Percentiles rank a stretch among this genome's conserved stretches.
These are phyloP conservation scores for Evernia prunastri DNA, from an alignment of 495 filamentous ascomycete genomes.

Conservation along the genomic window DNA sequence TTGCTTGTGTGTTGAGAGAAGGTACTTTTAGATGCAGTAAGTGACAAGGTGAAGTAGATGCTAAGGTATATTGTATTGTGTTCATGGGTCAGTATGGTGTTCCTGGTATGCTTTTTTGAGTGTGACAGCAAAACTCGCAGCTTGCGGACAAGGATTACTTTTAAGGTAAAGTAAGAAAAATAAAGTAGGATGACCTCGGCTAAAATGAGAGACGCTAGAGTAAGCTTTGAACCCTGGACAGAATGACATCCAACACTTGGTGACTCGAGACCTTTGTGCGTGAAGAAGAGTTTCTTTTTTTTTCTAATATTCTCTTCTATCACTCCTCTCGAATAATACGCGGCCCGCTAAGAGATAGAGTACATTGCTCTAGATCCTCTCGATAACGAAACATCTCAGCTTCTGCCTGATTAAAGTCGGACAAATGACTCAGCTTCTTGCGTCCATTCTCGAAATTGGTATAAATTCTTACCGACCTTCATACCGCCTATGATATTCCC, in stretches of 20 bases:
- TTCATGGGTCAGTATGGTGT: background rate
- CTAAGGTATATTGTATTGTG: background rate
- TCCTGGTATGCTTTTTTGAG: background rate
- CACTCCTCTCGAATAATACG: no score
- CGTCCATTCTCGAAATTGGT: background rate
- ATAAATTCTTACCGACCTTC: background rate
- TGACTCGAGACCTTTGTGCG: background rate
- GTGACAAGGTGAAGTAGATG: slow-evolving; percentile 2
- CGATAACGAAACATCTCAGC: background rate
- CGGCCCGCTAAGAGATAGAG: background rate
- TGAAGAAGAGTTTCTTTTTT: no score
- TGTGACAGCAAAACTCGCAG: slow-evolving; percentile 12
- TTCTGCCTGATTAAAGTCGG: background rate
- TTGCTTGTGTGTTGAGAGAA: slow-evolving; percentile 2
- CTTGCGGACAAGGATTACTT: slow-evolving; percentile 2
- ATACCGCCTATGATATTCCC: background rate
- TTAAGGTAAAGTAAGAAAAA: background rate
- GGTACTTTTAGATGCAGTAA: background rate
- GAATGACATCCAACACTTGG: background rate
- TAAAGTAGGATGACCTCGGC: slow-evolving; percentile 7
- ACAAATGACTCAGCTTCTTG: slow-evolving; percentile 9
- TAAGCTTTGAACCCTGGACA: background rate
- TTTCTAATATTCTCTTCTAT: no score
- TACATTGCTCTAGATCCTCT: no score
- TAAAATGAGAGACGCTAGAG: slow-evolving; percentile 10